Percentiles rank a stretch among this genome's conserved stretches.
phyloP scores from a whole-genome alignment of 192 early-diverging fungal genomes.

The Cetraspora pellucida region DNA sequence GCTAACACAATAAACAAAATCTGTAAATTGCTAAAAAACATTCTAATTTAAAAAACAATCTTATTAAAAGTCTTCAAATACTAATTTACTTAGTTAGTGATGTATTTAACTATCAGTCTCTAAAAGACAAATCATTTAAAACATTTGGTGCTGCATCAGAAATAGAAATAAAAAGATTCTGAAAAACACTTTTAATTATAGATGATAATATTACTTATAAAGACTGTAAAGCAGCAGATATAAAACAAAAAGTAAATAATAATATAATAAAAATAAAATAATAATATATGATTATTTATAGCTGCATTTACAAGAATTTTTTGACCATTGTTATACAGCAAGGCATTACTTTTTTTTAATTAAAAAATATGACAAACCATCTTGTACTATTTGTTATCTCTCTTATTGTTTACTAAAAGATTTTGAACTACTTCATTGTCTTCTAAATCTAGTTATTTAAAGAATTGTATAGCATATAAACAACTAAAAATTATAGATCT shows the following conservation, averaged over 20 bases:
- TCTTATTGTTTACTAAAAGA: background rate
- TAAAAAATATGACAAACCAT: background rate
- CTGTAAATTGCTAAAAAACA: too few species aligned
- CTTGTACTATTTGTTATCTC: too few species aligned
- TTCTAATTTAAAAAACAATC: too few species aligned
- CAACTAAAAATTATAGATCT: background rate
- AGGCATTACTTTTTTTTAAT: slow-evolving; percentile 5
- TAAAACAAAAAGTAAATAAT: too few species aligned
- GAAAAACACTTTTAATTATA: background rate
- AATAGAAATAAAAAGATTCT: slow-evolving; percentile 1
- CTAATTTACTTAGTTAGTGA: background rate
- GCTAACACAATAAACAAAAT: too few species aligned
- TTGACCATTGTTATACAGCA: background rate
- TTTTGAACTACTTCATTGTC: background rate
- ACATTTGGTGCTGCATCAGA: background rate
- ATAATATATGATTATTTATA: slow-evolving; percentile 3
- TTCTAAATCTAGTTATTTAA: background rate
- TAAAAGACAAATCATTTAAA: background rate
- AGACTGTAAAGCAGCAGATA: background rate
- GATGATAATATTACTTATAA: slow-evolving; percentile 1
- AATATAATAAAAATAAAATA: background rate
- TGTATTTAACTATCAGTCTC: background rate
- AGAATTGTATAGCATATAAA: background rate
- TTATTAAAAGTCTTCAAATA: background rate
- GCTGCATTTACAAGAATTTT: background rate